Percentiles rank a stretch among this genome's conserved stretches.
Conservation (phyloP, 2,329 filamentous ascomycete species). For the Grosmannia serpens region DNA sequence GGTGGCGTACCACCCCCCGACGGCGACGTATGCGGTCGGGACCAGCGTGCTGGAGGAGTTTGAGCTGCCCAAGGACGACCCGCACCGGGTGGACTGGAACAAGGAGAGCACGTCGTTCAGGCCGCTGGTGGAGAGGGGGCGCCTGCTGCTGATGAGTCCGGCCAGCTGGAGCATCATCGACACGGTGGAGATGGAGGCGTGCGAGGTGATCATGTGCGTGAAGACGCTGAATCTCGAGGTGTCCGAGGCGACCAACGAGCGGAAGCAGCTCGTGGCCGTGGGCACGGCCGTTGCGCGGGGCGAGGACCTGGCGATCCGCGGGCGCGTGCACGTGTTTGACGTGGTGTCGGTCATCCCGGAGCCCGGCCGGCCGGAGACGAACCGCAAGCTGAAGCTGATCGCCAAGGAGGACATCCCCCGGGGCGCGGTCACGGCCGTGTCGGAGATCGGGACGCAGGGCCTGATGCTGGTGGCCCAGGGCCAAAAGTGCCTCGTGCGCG, state of each 20-base stretch:
- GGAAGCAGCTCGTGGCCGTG: slow-evolving; percentile 69
- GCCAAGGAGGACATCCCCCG: slow-evolving; percentile 85
- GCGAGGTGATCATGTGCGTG: slow-evolving; percentile 70
- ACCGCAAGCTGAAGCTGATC: slow-evolving; percentile 72
- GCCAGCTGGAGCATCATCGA: slow-evolving; percentile 70
- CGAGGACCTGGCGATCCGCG: slow-evolving; percentile 79
- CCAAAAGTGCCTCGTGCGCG: slow-evolving; percentile 94
- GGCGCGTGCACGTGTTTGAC: slow-evolving; percentile 82
- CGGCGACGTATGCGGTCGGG: slow-evolving; percentile 64
- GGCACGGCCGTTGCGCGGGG: slow-evolving; percentile 80
- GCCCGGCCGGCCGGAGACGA: slow-evolving; percentile 73
- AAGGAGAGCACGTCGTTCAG: slow-evolving; percentile 53
- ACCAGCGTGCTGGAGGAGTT: slow-evolving; percentile 61
- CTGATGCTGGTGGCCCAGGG: slow-evolving; percentile 86
- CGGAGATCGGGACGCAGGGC: slow-evolving; percentile 74
- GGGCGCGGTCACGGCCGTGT: slow-evolving; percentile 79
- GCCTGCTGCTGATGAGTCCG: slow-evolving; percentile 69
- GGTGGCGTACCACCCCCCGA: slow-evolving; percentile 65
- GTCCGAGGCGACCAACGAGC: slow-evolving; percentile 82
- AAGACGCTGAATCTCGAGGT: slow-evolving; percentile 78
- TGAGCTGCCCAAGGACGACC: slow-evolving; percentile 75
- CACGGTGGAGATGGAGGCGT: slow-evolving; percentile 57
- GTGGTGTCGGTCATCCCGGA: slow-evolving; percentile 86
- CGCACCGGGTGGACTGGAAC: slow-evolving; percentile 71
- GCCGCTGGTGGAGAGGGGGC: slow-evolving; percentile 60